These are phyloP conservation scores for Corymbia calophylla DNA, from an alignment of 441 rosid genomes.

Conservation along the genomic window DNA sequence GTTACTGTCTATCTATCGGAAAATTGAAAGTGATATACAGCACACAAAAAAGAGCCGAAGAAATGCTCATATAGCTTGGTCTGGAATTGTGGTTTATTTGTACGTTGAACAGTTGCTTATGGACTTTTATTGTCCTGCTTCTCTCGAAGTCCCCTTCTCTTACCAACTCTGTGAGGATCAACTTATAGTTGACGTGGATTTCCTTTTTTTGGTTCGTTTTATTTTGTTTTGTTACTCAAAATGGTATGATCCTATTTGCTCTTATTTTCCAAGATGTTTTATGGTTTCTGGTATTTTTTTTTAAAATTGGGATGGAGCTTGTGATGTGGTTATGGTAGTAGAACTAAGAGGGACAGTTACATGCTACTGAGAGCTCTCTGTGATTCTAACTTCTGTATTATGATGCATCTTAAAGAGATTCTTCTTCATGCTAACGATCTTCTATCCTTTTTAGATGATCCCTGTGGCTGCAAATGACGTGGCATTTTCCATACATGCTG, in stretches of 20 bases:
- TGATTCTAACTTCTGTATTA: neutral
- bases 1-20: neutral
- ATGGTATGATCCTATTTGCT: neutral
- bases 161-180: neutral
- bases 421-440: neutral
- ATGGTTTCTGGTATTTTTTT: neutral
- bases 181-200: neutral
- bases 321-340: neutral
- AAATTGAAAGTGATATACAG: neutral
- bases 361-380: neutral
- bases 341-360: neutral
- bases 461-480: constrained; percentile 98
- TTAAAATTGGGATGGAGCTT: neutral
- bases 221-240: neutral
- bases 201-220: neutral
- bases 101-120: neutral
- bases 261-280: neutral
- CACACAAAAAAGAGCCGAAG: neutral
- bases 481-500: constrained; percentile 93
- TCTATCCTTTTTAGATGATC: constrained; percentile 58
- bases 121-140: neutral
- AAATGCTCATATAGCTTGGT: neutral
- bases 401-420: neutral
- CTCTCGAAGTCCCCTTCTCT: neutral
- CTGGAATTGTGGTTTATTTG: neutral